Base-by-base conservation (phyloP, 2,329 filamentous ascomycete species). In the Penicillium sclerotiorum region DNA sequence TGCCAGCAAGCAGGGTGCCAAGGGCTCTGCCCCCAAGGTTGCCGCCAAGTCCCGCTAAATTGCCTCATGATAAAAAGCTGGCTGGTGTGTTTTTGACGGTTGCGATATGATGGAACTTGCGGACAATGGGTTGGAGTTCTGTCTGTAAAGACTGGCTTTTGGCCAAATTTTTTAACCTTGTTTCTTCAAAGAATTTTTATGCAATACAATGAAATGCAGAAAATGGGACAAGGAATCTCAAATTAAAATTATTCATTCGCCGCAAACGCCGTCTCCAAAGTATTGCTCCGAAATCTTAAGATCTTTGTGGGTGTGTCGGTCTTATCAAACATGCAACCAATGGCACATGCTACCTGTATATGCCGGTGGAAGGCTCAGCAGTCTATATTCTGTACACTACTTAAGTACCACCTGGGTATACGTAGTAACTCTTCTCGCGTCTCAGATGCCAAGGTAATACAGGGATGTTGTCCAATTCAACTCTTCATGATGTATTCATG, bases 1-100 rank as follows among this genome's bases (percentile, higher is more conserved):
- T 75, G 81, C 87, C 76, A 92, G 90, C 86, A 99, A 99, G 89
- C 90, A 96, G 85, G 91, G 90, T 72, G 87, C 90, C 63, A 96
- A 95, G 86, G 94, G 94, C 71, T 85, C 91, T 66, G 85, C 83
- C 68, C 78, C 81, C 73, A 96, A 96, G 88, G 86, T 90, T 68
- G 83, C 87, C 74, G 86, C 89, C 74, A 92, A 87, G 73, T 87
- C 83, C 80, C 91, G 91, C 80, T 96, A 90, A 89, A 65, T 60
- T 53, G 47, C 49, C 56, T 43, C 50, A 44, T 56, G 39, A 50
- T 55, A 59, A 57, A 57, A 58, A 61, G 60, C 48, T 62, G 59
- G 64, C 56, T 64, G 56, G 52, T 56, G 53, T 58, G 50, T 47
- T 52, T 54, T 47, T 57, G 50, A 61, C 49, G 57, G 59, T 61